Evolutionary conservation across 139 green algal genomes (phyloP), one percentile per base, ranked within the genome.

Genomic region (Chlamydomonas sphaeroides): DNA sequence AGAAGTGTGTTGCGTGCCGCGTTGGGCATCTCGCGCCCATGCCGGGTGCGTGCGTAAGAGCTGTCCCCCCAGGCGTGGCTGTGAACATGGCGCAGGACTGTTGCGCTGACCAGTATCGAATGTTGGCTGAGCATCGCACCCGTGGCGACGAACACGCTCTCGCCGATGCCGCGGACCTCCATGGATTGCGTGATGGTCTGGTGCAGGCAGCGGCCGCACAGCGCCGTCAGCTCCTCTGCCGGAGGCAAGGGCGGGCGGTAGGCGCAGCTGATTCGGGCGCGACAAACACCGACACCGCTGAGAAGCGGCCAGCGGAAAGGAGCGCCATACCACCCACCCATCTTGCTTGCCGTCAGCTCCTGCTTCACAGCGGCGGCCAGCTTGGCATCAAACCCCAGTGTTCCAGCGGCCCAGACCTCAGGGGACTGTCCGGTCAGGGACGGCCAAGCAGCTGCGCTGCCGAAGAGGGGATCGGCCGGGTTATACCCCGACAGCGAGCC

Each of bases 121-220:
- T n/a, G n/a, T n/a, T n/a, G n/a, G n/a, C n/a, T n/a, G n/a, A n/a
- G n/a, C n/a, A n/a, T n/a, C 28, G 33, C 28, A 82, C 74, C 61
- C 6, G 74, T 68, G 32, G 42, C 68, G 10, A 85, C 81, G 18
- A 91, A 80, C 21, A 62, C 74, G 20, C 56, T 36, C 35, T 83
- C 63, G 3, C 88, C 88, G 36, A 86, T 72, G 33, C 80, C 83
- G 35, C 86, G 86, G 6, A 86, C 56, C 21, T 69, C 57, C 23
- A 89, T 79, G 38, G 83, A 86, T 8, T 68, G 70, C 1, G 84
- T 89, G 25, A 93, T 69, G 39, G 86, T 91, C 49, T 89, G 84
- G 48, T 91, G 92, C 15, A 94, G 78, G 65, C 85, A 90, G 17
- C 88, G 73, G 30, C 88, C 90, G 56, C 90, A 93, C 45, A 93